Percentiles rank a stretch among this genome's conserved stretches.
Evolutionary conservation across 306 rosid species (phyloP).

Genomic region (Adenanthera pavonina): DNA sequence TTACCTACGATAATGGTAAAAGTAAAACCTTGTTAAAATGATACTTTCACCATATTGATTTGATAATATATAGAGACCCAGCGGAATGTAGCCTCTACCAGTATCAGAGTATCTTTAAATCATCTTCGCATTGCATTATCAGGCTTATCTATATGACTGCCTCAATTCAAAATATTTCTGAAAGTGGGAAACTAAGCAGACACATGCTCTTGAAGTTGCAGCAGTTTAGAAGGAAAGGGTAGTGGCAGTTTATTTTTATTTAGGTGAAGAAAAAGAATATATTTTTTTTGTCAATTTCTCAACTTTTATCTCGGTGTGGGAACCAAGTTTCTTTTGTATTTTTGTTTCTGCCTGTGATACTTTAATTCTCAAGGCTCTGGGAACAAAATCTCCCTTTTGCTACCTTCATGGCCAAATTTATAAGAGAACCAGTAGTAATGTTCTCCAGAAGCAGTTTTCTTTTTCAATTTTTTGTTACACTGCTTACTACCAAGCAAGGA

Average conservation of each 20-base stretch:
- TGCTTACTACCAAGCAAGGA: neutral
- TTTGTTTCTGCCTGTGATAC: neutral
- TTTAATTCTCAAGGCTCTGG: constrained; percentile 19
- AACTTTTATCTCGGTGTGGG: neutral
- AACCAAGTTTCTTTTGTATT: neutral
- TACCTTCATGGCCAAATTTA: constrained; percentile 19
- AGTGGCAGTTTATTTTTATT: constrained; percentile 7
- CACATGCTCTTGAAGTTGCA: neutral
- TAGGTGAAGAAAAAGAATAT: neutral
- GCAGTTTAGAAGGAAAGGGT: constrained; percentile 1
- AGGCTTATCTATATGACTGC: neutral
- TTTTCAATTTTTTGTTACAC: neutral
- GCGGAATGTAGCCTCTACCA: neutral
- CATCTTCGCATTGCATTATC: neutral
- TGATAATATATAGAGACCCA: neutral
- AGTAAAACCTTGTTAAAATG: neutral
- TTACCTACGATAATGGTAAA: neutral
- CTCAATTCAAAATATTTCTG: constrained; percentile 19
- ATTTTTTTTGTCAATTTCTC: neutral
- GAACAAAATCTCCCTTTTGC: constrained; percentile 13
- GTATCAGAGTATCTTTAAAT: neutral
- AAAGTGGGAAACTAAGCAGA: neutral
- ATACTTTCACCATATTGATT: neutral
- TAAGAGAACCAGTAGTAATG: neutral
- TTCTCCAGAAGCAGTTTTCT: constrained; percentile 9